Percentiles rank a stretch among this genome's conserved stretches.
Evolutionary conservation across 495 filamentous ascomycete species (phyloP).

Genomic region (Achaetomiella virescens): DNA sequence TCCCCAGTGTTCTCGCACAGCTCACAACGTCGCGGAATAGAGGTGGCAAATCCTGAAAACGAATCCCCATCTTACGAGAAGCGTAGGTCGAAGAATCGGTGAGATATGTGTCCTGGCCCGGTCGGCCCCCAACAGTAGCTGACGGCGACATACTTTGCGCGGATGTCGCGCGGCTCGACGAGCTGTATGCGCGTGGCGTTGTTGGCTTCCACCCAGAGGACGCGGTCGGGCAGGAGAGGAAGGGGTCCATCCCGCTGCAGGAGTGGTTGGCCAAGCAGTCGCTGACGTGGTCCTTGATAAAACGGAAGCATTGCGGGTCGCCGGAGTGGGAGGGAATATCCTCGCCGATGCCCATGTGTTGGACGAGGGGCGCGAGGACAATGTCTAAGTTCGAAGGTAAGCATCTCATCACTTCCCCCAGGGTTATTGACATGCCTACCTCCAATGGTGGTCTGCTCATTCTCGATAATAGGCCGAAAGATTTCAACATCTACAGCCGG

Average conservation of each 20-base stretch:
- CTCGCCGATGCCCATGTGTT: neutral
- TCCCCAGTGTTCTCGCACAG: constrained; percentile 1
- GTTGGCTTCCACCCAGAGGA: neutral
- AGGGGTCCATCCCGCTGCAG: neutral
- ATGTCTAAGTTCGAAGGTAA: neutral
- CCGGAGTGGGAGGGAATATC: neutral
- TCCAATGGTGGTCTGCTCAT: neutral
- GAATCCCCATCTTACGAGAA: neutral
- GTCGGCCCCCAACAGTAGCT: constrained; percentile 17
- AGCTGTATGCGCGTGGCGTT: constrained; percentile 6
- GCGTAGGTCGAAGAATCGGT: neutral
- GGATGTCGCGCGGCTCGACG: neutral
- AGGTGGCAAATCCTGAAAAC: neutral
- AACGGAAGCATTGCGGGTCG: neutral
- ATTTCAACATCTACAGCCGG: too few species aligned
- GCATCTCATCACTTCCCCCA: neutral
- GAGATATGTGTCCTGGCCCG: constrained; percentile 2
- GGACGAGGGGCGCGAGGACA: neutral
- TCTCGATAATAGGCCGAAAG: neutral
- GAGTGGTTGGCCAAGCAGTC: neutral
- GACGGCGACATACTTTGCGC: constrained; percentile 11
- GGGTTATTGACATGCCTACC: neutral
- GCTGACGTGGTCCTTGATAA: constrained; percentile 3
- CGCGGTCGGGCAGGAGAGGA: constrained; percentile 5
- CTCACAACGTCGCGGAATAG: constrained; percentile 10